Base-by-base conservation (phyloP, 1,284 basidiomycete genomes). In the Cutaneotrichosporon sp. region DNA sequence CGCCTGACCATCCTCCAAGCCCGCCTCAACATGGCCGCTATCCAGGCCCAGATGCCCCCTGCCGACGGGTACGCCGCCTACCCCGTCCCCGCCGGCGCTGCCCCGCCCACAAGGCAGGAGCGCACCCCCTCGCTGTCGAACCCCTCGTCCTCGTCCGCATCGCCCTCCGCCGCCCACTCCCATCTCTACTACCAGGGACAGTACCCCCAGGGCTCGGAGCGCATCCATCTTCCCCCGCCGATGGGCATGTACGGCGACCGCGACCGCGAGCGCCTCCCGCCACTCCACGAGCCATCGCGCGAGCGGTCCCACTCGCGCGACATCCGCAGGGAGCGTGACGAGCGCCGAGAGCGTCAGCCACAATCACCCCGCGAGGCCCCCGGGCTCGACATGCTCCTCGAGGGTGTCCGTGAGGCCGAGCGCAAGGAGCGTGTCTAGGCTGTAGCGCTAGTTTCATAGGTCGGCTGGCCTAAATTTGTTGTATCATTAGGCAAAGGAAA, bases 1-100 rank as follows among this genome's bases (percentile, higher is more conserved):
- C 66, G 70, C 39, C 58, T 74, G 25, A 69, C 70, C 24, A 61
- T 74, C 43, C 68, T 71, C 37, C 70, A 72, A 61, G 70, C 70
- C n/a, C 60, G 69, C 29, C 60, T 72, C 22, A 59, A 55, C 54
- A 42, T 59, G 16, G 51, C 51, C 24, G 37, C 54, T 32, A 54
- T 55, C 46, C 57, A 59, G 54, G 54, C 54, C 14, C 54, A 55
- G 49, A 51, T 53, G 39, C 51, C 49, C n/a, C 22, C 29, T 25
- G 19, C 47, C 37, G 32, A 41, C 19, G 37, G 19, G 9, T 49
- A 25, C 47, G 20, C 46, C 12, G 26, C 27, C 14, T 37, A 34
- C 42, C 42, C 8, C n/a, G n/a, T 31, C 26, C 14, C 32, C 10
- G 10, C 19, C 26, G 1, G 11, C 3, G 11, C 29, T 10, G 20